Evolutionary conservation across 2,329 filamentous ascomycete species (phyloP), one percentile per base, ranked within the genome.

Genomic region (Paraphoma sp.): DNA sequence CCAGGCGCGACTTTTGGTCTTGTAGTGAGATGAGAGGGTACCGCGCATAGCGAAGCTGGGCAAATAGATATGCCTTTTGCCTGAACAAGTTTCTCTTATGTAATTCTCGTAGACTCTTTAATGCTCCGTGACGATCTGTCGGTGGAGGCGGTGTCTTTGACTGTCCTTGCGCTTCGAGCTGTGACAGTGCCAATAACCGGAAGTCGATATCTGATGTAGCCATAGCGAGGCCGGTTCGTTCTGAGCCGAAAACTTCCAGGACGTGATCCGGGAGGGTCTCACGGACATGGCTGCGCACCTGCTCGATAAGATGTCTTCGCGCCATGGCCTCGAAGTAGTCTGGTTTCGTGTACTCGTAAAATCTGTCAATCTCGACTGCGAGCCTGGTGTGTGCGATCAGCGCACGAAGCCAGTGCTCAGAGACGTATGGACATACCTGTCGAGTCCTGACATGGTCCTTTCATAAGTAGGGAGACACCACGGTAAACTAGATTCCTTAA

Each of bases 121-220:
- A 41, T 16, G 56, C 54, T 12, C 46, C 8, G 1, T 10, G 31
- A 43, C 66, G 60, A 45, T 66, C 51, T 8, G 46, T 4, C 0
- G n/a, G 42, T 9, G 51, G 50, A 23, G 69, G 71, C 17, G 64
- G 66, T 9, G 63, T 18, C n/a, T 57, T 61, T 4, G 53, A 45
- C 14, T 18, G 30, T 29, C 40, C 42, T n/a, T 55, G 45, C 28
- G 60, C 54, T 18, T 41, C 42, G 38, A 48, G 3, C 28, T 53
- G 48, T 28, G 59, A 42, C 14, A 45, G 40, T 6, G 36, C 46
- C 59, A 60, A 76, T 17, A 77, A 48, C 72, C 79, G 71, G 77
- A 82, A 57, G 65, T 88, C 83, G 11, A 88, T 75, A 68, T 84
- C 83, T 6, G 86, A 88, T 41, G 78, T 76, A 29, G 82, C 78